A percentile compares a stretch with the other conserved stretches of the same genome.
Evolutionary conservation across 345 rosid genomes (phyloP).

Genomic region (Salix viminalis): DNA sequence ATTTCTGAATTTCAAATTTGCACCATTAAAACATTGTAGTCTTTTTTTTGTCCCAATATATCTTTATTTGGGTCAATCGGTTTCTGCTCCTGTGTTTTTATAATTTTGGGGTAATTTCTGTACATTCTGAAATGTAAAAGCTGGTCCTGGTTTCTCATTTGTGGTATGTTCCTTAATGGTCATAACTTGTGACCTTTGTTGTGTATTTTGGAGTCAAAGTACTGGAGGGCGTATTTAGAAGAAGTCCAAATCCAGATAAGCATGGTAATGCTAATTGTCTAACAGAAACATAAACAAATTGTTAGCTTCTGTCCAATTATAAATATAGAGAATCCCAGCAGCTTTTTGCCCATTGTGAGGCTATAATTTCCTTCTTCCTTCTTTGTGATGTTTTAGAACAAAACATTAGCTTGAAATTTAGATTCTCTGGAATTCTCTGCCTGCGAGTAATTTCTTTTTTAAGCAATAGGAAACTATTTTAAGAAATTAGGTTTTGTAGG

Average conservation of each 20-base stretch:
- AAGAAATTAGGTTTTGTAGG: not conserved
- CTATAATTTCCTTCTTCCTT: not conserved
- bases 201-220: not conserved
- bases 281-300: not conserved
- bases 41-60: not conserved
- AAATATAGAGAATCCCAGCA: not conserved
- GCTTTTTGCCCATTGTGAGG: not conserved
- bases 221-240: not conserved
- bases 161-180: not conserved
- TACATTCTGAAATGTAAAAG: not conserved
- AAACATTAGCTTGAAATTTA: not conserved
- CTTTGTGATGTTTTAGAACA: not conserved
- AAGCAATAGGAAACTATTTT: not conserved
- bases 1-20: not conserved
- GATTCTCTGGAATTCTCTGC: not conserved
- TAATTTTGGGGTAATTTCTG: not conserved
- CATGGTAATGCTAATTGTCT: not conserved
- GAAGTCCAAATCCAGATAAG: not conserved
- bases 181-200: not conserved
- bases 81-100: not conserved
- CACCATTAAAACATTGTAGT: not conserved
- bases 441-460: not conserved
- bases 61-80: not conserved
- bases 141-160: not conserved
- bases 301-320: not conserved